These are phyloP conservation scores for Xylaria sp. DNA, from an alignment of 2,329 filamentous ascomycete species.

Conservation along the genomic window DNA sequence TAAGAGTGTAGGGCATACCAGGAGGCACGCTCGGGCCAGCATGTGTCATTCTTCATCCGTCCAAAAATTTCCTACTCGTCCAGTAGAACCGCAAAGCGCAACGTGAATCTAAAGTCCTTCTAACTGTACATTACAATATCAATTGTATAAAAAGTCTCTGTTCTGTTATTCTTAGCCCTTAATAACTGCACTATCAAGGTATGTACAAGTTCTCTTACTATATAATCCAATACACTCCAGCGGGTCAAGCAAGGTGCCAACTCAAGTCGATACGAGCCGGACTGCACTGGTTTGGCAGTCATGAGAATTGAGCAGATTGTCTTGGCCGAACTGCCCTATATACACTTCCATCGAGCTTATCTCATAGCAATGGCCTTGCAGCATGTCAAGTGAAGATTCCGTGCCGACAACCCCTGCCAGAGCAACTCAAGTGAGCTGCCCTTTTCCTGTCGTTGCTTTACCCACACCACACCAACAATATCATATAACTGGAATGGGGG, in stretches of 20 bases:
- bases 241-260: conserved; percentile 23
- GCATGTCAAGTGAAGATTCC: conserved; percentile 24
- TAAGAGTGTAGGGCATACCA: not conserved
- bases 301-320: not conserved
- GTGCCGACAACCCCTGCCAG: not conserved
- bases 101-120: conserved; percentile 15
- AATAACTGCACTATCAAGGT: conserved; percentile 32
- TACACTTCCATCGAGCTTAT: conserved; percentile 8
- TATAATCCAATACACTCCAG: conserved; percentile 6
- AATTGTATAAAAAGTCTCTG: conserved; percentile 13
- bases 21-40: not conserved
- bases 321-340: not conserved
- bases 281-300: not conserved
- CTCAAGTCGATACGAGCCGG: not conserved
- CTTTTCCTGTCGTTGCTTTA: not conserved
- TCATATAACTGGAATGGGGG: not conserved
- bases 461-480: not conserved
- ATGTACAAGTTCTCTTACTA: conserved; percentile 18
- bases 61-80: conserved; percentile 33
- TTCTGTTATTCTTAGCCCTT: conserved; percentile 8
- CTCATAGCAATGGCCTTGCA: conserved; percentile 5
- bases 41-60: not conserved
- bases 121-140: conserved; percentile 27
- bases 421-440: conserved; percentile 12
- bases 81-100: conserved; percentile 7